Conservation (phyloP, 164 flowering plant genomes). For the Taxillus chinensis region DNA sequence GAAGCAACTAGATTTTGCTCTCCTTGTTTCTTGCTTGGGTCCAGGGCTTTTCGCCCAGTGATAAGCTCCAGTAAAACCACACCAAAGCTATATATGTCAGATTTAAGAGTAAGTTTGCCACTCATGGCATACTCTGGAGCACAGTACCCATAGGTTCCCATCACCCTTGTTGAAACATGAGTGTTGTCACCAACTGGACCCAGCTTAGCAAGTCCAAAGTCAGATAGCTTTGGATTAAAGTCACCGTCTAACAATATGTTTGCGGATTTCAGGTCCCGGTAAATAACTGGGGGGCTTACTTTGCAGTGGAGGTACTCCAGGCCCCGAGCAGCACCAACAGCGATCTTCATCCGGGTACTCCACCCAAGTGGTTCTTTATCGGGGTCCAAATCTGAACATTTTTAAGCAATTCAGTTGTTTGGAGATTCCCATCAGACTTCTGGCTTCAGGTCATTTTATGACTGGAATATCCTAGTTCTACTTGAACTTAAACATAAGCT, state of each 20-base stretch:
- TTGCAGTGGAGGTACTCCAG: constrained; percentile 69
- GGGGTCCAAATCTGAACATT: constrained; percentile 24
- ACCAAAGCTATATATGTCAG: constrained; percentile 83
- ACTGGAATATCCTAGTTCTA: too few species aligned
- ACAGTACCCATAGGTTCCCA: constrained; percentile 87
- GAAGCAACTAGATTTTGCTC: constrained; percentile 62
- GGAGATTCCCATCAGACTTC: too few species aligned
- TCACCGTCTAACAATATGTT: constrained; percentile 69
- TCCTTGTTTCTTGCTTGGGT: constrained; percentile 27
- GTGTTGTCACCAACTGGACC: constrained; percentile 85
- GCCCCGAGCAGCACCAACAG: constrained; percentile 74
- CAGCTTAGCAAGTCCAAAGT: constrained; percentile 84
- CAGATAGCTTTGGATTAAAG: constrained; percentile 72
- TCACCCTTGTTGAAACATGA: constrained; percentile 78
- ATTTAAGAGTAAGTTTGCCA: constrained; percentile 66
- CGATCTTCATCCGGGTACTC: constrained; percentile 62
- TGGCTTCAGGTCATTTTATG: too few species aligned
- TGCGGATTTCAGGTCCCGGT: constrained; percentile 78
- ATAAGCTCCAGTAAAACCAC: constrained; percentile 72
- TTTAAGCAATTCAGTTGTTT: too few species aligned
- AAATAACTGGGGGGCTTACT: constrained; percentile 74
- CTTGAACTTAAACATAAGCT: too few species aligned
- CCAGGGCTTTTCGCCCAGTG: constrained; percentile 64
- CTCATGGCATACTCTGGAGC: constrained; percentile 90
- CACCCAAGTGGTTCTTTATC: constrained; percentile 41